These are phyloP conservation scores for Penicillium longicatenatum DNA, from an alignment of 495 filamentous ascomycete species.

Conservation along the genomic window DNA sequence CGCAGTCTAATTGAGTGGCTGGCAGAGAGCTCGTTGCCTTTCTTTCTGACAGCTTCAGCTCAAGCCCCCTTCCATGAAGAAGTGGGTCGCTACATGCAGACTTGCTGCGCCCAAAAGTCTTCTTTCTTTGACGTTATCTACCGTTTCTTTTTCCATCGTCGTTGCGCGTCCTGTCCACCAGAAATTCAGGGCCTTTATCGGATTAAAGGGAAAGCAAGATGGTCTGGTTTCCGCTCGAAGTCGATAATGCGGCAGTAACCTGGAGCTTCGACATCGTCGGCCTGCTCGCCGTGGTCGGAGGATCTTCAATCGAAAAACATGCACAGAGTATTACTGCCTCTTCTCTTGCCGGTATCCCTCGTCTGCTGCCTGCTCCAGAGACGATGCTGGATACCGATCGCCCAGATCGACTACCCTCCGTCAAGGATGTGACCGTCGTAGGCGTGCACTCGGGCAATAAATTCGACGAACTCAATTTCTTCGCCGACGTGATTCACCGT, in stretches of 20 bases:
- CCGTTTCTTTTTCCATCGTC: neutral
- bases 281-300: constrained; percentile 65
- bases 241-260: constrained; percentile 9
- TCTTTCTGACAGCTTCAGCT: neutral
- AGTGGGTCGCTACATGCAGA: neutral
- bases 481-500: constrained; percentile 60
- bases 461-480: constrained; percentile 59
- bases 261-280: constrained; percentile 59
- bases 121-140: neutral
- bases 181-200: neutral
- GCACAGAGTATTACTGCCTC: constrained; percentile 58
- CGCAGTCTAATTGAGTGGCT: neutral
- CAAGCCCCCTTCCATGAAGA: neutral
- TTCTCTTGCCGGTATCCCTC: constrained; percentile 58
- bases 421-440: constrained; percentile 53
- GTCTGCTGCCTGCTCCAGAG: constrained; percentile 68
- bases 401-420: constrained; percentile 55
- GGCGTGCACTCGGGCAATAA: constrained; percentile 59
- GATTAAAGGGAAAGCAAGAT: constrained; percentile 5
- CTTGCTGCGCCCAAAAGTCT: neutral
- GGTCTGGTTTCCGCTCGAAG: constrained; percentile 20
- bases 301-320: constrained; percentile 58
- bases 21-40: neutral
- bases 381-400: constrained; percentile 59
- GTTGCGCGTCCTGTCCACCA: neutral